Conservation (phyloP, 768 basidiomycete genomes). For the Lentinula lateritia region DNA sequence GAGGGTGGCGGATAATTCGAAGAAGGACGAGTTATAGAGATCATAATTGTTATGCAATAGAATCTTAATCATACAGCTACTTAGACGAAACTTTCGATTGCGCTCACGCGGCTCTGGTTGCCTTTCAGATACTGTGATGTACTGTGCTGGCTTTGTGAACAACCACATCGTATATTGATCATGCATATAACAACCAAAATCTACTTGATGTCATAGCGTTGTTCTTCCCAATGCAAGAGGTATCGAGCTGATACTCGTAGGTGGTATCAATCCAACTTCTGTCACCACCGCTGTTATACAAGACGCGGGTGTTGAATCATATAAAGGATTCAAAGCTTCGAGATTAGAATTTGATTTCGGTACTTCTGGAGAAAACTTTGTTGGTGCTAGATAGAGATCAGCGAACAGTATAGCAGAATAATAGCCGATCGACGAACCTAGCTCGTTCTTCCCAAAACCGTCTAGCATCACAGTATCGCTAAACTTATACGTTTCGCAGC, state of each 20-base stretch:
- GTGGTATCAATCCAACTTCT: constrained; percentile 93
- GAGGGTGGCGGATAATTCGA: constrained; percentile 34
- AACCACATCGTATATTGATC: not conserved
- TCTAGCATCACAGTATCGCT: constrained; percentile 90
- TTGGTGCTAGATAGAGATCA: constrained; percentile 25
- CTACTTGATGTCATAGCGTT: constrained; percentile 25
- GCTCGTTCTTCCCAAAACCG: constrained; percentile 92
- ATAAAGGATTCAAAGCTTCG: constrained; percentile 80
- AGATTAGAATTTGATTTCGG: constrained; percentile 45
- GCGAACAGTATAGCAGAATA: not conserved
- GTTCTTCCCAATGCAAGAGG: constrained; percentile 61
- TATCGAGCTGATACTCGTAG: constrained; percentile 84
- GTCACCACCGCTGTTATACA: constrained; percentile 96
- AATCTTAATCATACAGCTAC: too few relatives aligned
- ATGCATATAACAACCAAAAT: not conserved
- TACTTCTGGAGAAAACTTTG: constrained; percentile 25
- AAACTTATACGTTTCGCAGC: constrained; percentile 98
- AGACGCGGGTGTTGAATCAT: constrained; percentile 89
- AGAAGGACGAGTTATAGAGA: constrained; percentile 24
- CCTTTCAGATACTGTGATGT: not conserved
- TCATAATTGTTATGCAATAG: not conserved
- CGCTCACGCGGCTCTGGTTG: too few relatives aligned
- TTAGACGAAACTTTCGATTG: too few relatives aligned
- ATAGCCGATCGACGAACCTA: constrained; percentile 53
- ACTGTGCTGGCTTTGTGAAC: not conserved